Evolutionary conservation across 352 stramenopile species (phyloP).

Genomic region (Phytophthora fragariae): DNA sequence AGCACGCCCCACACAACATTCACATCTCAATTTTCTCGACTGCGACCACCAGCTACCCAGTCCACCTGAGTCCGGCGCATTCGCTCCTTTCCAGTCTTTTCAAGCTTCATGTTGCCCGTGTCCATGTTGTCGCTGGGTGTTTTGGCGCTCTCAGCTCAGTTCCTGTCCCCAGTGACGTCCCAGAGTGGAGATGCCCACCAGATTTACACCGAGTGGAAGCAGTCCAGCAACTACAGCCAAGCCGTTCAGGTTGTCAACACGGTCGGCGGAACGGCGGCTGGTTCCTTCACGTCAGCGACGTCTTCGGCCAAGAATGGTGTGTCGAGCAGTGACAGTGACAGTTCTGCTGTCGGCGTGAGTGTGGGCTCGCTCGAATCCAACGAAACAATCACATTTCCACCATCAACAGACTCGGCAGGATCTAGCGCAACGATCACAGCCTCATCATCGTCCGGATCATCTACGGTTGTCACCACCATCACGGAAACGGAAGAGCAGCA

Average conservation of each 20-base stretch:
- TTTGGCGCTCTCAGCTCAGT: constrained; percentile 28
- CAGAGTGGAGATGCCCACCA: constrained; percentile 25
- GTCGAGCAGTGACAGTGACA: constrained; percentile 20
- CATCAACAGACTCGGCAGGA: constrained; percentile 20
- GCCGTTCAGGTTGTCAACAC: constrained; percentile 39
- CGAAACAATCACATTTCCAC: constrained; percentile 24
- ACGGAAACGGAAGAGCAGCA: constrained; percentile 52
- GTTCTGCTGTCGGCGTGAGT: constrained; percentile 5
- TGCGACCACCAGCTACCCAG: constrained; percentile 20
- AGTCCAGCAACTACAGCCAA: constrained; percentile 48
- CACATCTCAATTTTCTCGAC: constrained; percentile 47
- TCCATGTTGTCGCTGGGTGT: constrained; percentile 28
- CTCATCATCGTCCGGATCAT: constrained; percentile 17
- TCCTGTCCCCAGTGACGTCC: constrained; percentile 12
- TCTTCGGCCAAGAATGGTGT: constrained; percentile 23
- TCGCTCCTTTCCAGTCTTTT: constrained; percentile 5
- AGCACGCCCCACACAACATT: constrained; percentile 6
- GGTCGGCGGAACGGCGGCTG: constrained; percentile 24
- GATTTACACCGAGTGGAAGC: constrained; percentile 46
- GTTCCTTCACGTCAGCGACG: constrained; percentile 27
- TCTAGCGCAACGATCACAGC: constrained; percentile 32
- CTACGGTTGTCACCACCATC: constrained; percentile 19
- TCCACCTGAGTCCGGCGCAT: background rate
- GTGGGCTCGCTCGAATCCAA: constrained; percentile 34
- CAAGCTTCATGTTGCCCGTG: constrained; percentile 33